Conservation (phyloP, 1,284 basidiomycete species). For the Sporisorium sorghi region DNA sequence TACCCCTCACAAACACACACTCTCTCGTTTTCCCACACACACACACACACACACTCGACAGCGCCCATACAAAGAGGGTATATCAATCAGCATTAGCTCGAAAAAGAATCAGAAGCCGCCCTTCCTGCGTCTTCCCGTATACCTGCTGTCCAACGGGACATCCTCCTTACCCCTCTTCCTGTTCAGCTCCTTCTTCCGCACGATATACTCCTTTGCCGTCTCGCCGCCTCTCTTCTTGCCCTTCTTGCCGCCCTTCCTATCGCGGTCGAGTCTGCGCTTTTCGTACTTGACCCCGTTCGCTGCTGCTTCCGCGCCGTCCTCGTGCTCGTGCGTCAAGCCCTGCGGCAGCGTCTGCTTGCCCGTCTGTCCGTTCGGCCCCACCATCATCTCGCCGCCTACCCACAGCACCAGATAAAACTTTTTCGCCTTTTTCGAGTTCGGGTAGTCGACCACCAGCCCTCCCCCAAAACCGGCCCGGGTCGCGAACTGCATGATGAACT, state of each 20-base stretch:
- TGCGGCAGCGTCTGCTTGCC: slow-evolving; percentile 57
- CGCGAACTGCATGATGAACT: slow-evolving; percentile 89
- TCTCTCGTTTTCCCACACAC: not conserved
- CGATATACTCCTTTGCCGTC: slow-evolving; percentile 72
- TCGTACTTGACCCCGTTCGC: slow-evolving; percentile 47
- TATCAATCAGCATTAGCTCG: not conserved
- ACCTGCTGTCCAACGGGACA: slow-evolving; percentile 65
- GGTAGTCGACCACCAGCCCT: slow-evolving; percentile 87
- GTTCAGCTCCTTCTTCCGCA: slow-evolving; percentile 75
- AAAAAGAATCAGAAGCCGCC: slow-evolving; percentile 26
- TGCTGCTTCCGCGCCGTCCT: slow-evolving; percentile 34
- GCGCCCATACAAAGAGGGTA: not conserved
- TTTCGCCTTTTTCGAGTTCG: slow-evolving; percentile 69
- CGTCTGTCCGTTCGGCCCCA: slow-evolving; percentile 67
- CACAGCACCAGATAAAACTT: slow-evolving; percentile 70
- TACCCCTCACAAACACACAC: not conserved
- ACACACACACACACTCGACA: not conserved
- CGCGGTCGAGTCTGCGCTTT: slow-evolving; percentile 36
- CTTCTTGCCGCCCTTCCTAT: slow-evolving; percentile 70
- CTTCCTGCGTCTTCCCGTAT: slow-evolving; percentile 53
- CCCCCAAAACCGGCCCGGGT: slow-evolving; percentile 96
- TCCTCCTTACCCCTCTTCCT: slow-evolving; percentile 73
- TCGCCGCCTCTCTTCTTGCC: slow-evolving; percentile 73
- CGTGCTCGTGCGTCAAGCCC: slow-evolving; percentile 56
- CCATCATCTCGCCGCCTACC: slow-evolving; percentile 69